A percentile compares a stretch with the other conserved stretches of the same genome.
phyloP scores from a whole-genome alignment of 257 asterid genomes.

The Lavandula angustifolia region DNA sequence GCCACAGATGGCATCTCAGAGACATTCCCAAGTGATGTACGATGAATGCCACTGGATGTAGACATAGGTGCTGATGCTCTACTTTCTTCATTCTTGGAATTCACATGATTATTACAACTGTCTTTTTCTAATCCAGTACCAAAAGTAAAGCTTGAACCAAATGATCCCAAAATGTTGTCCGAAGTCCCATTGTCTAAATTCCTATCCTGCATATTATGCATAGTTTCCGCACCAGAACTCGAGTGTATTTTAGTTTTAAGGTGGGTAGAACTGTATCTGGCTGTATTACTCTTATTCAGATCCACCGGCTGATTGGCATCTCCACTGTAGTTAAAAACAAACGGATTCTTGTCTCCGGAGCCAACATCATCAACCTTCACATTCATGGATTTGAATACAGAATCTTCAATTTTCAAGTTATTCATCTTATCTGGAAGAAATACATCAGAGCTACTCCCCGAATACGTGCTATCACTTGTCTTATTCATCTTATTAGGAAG shows the following conservation, averaged over 20 bases:
- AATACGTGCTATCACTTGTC: conserved; percentile 27
- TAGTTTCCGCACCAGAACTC: conserved; percentile 32
- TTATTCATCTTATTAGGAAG: conserved; percentile 61
- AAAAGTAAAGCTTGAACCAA: conserved; percentile 46
- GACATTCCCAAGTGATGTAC: conserved; percentile 36
- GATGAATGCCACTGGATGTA: conserved; percentile 40
- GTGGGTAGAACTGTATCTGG: conserved; percentile 27
- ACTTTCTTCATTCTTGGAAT: conserved; percentile 36
- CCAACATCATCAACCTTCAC: conserved; percentile 35
- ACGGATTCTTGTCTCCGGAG: conserved; percentile 26
- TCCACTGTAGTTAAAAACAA: conserved; percentile 24
- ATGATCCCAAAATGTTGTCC: conserved; percentile 35
- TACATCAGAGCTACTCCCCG: conserved; percentile 33
- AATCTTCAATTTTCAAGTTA: conserved; percentile 40
- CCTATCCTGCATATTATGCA: conserved; percentile 30
- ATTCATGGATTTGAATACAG: conserved; percentile 25
- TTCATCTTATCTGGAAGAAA: conserved; percentile 39
- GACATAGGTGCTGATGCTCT: conserved; percentile 39
- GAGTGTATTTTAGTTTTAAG: conserved; percentile 24
- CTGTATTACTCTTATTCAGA: conserved; percentile 25
- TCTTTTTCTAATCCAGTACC: conserved; percentile 43
- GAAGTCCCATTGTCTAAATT: conserved; percentile 36
- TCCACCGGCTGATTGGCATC: conserved; percentile 23
- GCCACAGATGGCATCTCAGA: conserved; percentile 42
- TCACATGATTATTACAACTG: conserved; percentile 33